phyloP scores from a whole-genome alignment of 805 yeast species.

The Vanderwaltozyma polyspora region DNA sequence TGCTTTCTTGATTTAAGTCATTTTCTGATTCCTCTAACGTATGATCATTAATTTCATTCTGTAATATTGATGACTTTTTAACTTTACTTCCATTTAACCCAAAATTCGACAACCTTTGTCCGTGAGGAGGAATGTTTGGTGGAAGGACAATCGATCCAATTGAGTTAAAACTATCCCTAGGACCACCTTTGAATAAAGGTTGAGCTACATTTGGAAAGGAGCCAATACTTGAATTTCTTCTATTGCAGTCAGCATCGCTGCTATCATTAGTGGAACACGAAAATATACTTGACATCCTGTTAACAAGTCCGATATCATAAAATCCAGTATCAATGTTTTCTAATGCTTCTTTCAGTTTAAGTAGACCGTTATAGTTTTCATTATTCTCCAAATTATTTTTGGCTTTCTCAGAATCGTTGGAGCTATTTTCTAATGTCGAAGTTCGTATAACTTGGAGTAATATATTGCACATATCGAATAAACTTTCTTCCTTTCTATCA shows the following conservation, averaged over 20 bases:
- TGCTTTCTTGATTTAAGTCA: too few species aligned
- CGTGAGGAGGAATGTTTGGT: background rate
- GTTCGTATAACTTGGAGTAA: slow-evolving; percentile 7
- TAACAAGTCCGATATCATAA: slow-evolving; percentile 42
- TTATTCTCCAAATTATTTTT: slow-evolving; percentile 16
- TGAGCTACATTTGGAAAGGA: slow-evolving; percentile 4
- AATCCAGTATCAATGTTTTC: slow-evolving; percentile 57
- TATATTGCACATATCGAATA: slow-evolving; percentile 1
- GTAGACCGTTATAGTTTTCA: slow-evolving; percentile 28
- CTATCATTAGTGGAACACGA: slow-evolving; percentile 17
- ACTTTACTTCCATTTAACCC: slow-evolving; percentile 5
- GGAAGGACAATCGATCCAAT: slow-evolving; percentile 14
- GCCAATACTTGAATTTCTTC: slow-evolving; percentile 1
- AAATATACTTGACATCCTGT: slow-evolving; percentile 32
- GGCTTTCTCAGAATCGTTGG: slow-evolving; percentile 9
- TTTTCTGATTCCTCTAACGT: too few species aligned
- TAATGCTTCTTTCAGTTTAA: slow-evolving; percentile 44
- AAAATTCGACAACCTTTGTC: slow-evolving; percentile 6
- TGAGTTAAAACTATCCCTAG: slow-evolving; percentile 19
- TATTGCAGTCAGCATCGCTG: slow-evolving; percentile 9
- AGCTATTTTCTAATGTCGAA: background rate
- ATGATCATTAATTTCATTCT: slow-evolving; percentile 18
- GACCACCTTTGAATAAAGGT: slow-evolving; percentile 18
- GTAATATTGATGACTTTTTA: slow-evolving; percentile 17
- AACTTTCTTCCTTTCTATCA: slow-evolving; percentile 51